Evolutionary conservation across 2,329 filamentous ascomycete species (phyloP), one percentile per base, ranked within the genome.

Genomic region (Capronia coronata): DNA sequence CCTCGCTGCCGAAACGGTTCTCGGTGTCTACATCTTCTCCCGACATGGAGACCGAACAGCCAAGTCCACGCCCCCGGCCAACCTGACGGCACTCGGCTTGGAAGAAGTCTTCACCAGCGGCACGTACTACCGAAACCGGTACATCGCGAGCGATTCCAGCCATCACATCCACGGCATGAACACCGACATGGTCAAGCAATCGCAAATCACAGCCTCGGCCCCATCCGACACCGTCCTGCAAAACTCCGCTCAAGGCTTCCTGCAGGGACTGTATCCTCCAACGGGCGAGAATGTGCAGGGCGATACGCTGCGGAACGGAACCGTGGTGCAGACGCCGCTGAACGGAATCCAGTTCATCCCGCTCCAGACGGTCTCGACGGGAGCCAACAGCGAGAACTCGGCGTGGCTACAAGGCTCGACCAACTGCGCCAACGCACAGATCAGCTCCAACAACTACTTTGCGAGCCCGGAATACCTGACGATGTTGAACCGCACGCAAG

Each of bases 41-140:
- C 85, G 90, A 39, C 90, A 96, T 71, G 90, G 90, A 50, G 90
- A 96, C 68, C 82, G 90, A 48, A 91, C 88, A 0, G 71, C 87
- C 56, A 95, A 94, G 71, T 74, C 79, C 14, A 80, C 80, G 55
- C 74, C 81, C 39, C 84, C 85, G 10, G 80, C 86, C 22, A 76
- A 77, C 58, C 70, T 96, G 65, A 95, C 90, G 10, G 76, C 84
- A 52, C 76, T 95, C 44, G 90, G 90, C 25, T 88, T 90, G 64
- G 71, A 77, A 41, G 75, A 96, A 71, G 81, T 89, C 59, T 84
- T 80, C 68, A 73, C 75, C 40, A 83, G 84, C 0, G 90, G 87
- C 54, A 67, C 72, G 49, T 91, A 83, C 75, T 95, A 84, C 70
- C 84, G 87, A 60, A 70, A 74, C 59, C 82, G 83, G 51, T 96